Evolutionary conservation across 2,329 filamentous ascomycete genomes (phyloP).

Genomic region (Ophioceras dolichostomum): DNA sequence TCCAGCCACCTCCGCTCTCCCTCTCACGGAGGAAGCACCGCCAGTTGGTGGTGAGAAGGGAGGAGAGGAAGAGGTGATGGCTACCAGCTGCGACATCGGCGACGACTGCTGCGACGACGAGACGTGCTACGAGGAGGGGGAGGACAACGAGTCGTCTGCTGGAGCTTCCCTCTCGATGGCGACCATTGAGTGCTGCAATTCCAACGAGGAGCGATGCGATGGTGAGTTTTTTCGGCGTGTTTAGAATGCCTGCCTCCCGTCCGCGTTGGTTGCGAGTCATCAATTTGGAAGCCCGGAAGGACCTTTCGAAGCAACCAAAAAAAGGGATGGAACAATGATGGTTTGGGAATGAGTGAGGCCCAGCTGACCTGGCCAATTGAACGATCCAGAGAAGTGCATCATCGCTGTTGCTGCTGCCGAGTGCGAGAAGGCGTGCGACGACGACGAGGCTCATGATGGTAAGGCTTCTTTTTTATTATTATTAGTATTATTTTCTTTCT

Average conservation of each 20-base stretch:
- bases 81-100: background rate
- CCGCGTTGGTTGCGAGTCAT: too few relatives aligned
- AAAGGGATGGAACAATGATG: too few relatives aligned
- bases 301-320: too few relatives aligned
- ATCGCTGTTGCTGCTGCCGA: constrained; percentile 15
- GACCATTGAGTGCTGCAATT: constrained; percentile 13
- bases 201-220: constrained; percentile 10
- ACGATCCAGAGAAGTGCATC: constrained; percentile 21
- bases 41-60: background rate
- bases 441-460: constrained; percentile 12
- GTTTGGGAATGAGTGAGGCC: too few relatives aligned
- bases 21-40: background rate
- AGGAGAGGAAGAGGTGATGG: background rate
- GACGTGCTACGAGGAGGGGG: background rate
- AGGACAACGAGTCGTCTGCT: background rate
- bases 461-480: constrained; percentile 3
- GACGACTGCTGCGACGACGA: constrained; percentile 2
- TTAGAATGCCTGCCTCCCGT: too few relatives aligned
- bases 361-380: too few relatives aligned
- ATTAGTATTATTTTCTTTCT: background rate
- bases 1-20: background rate
- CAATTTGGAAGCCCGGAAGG: too few relatives aligned
- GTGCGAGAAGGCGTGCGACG: constrained; percentile 17
- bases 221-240: constrained; percentile 2
- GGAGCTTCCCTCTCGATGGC: background rate